These are phyloP conservation scores for Ruellia speciosa DNA, from an alignment of 305 asterid species.

Conservation along the genomic window DNA sequence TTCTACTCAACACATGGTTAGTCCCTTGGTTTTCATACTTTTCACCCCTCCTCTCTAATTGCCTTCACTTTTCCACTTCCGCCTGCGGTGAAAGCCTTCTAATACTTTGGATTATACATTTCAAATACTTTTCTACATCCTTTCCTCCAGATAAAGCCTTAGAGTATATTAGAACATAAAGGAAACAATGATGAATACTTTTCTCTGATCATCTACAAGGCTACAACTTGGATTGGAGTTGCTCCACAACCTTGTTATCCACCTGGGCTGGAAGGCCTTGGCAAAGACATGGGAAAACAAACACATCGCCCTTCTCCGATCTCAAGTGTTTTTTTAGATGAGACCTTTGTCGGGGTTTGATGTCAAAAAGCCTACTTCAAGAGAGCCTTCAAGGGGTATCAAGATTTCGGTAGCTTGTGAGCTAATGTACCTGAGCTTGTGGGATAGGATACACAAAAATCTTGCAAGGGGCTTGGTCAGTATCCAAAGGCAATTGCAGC, in stretches of 20 bases:
- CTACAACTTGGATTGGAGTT: conserved; percentile 13
- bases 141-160: no score
- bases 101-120: no score
- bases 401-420: conserved; percentile 10
- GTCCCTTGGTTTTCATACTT: no score
- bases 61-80: no score
- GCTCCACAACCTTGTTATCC: conserved; percentile 7
- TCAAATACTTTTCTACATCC: no score
- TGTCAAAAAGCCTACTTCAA: conserved; percentile 13
- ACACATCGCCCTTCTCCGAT: conserved; percentile 9
- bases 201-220: neutral
- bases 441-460: conserved; percentile 29
- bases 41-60: no score
- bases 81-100: no score
- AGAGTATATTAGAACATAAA: no score
- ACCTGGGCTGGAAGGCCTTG: conserved; percentile 1
- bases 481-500: conserved; percentile 22
- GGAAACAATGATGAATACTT: no score
- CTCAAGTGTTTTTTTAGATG: conserved; percentile 3
- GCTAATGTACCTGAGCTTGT: conserved; percentile 17
- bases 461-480: conserved; percentile 32
- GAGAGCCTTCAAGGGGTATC: conserved; percentile 2
- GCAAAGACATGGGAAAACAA: conserved; percentile 10
- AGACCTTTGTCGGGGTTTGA: neutral
- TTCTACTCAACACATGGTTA: no score